Evolutionary conservation across 2,329 filamentous ascomycete genomes (phyloP), one percentile per base, ranked within the genome.

Genomic region (Hypoxylon sp.): DNA sequence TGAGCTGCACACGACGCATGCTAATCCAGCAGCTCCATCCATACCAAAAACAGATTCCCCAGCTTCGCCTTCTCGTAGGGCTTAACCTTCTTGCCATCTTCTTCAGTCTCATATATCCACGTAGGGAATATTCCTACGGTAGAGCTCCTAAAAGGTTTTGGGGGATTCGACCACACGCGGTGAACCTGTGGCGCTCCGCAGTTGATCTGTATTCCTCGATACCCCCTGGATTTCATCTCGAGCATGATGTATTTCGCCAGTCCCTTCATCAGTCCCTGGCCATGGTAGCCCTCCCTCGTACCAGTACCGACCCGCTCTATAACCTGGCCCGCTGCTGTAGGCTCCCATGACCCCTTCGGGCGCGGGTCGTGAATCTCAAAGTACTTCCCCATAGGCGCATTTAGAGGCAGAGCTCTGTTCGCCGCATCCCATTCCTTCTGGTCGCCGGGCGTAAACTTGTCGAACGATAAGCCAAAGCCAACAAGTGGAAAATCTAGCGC

Each of bases 401-500:
- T 68, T 20, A 66, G n/a, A 42, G 68, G 61, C 10, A 72, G 49
- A 20, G 65, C 57, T 20, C 53, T 54, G 2, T 31, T 22, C 2
- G 51, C 60, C 3, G 53, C 64, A n/a, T 64, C 64, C 56, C 67
- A 66, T 44, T 60, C 66, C 60, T 71, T 69, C 22, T 65, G 59
- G 25, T 70, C 64, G 3, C 64, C 57, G 1, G 61, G 63, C 20
- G 54, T 58, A 22, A 69, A 66, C n/a, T 66, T 70, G 48, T 75
- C 73, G 50, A 62, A 62, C 25, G 72, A 73, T 33, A 71, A 60
- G n/a, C 58, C 72, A 48, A 73, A 57, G 27, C 73, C 50, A 17
- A 75, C 71, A 8, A 75, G 54, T 6, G 72, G 73, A 35, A 75
- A 74, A 53, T 75, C 73, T 42, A 75, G 61, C 17, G 67, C 73